Evolutionary conservation across 768 basidiomycete genomes (phyloP), one percentile per base, ranked within the genome.

Genomic region (Boletus eberwhitei): DNA sequence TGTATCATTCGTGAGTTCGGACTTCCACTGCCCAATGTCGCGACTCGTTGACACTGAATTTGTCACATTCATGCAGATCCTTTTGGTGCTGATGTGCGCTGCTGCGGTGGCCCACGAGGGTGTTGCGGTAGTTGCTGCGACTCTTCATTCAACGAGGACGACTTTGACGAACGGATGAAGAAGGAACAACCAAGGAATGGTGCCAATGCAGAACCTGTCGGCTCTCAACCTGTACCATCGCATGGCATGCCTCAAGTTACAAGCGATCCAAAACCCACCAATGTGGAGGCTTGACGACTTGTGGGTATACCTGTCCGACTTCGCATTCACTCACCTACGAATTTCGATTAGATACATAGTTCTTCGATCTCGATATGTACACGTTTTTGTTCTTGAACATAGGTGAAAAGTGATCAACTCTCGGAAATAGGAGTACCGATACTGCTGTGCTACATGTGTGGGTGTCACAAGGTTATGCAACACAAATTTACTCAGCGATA

Each of bases 161-260:
- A 62, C 51, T 62, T 71, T 45, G 69, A 71, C 31, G 69, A 71
- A 40, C 69, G 56, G 36, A 13, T 69, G 58, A 69, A 58, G 38
- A 58, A 50, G 52, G 59, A 62, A 14, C 66, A 57, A 52, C 61
- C 63, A 43, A 63, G 54, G 38, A 57, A 57, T 17, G 50, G 47
- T 24, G 54, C 51, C 41, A 32, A 40, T 32, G 36, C 47, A 19
- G 42, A 46, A 42, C 58, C 59, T 19, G 57, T 65, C 8, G 47
- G 50, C 14, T 58, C 59, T 36, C 69, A 72, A 32, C 71, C 66
- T 39, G 48, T 29, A 16, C 65, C 59, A 19, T 60, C 53, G 21
- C 54, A 52, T 0, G 59, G 39, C 39, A 69, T 69, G 68, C 39
- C 58, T 37, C 22, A 46, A 31, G 24, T 52, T 38, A 11, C 48